Evolutionary conservation across 2,329 filamentous ascomycete species (phyloP), one percentile per base, ranked within the genome.

Genomic region (Colletotrichum tanaceti): DNA sequence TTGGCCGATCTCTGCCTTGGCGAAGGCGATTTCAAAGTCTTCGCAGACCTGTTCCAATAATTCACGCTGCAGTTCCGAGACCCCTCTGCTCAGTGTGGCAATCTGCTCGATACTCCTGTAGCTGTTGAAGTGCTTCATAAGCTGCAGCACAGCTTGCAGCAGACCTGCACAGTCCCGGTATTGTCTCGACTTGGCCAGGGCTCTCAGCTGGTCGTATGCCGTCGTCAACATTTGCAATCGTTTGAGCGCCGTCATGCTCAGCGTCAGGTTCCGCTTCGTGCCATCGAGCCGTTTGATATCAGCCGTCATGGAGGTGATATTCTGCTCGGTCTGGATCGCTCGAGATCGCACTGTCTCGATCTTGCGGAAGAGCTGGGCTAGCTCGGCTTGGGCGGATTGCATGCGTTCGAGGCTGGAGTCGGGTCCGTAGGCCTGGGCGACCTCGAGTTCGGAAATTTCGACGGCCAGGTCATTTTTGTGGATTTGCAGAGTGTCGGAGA

Each of bases 81-180:
- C 96, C 74, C 97, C 97, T 59, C 93, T 90, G 77, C 93, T 97
- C 71, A 99, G 85, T 0, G 92, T 92, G 35, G 96, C 96, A 77
- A 99, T 98, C 85, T 99, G 96, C 77, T 98, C 95, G 74, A 99
- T 98, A 74, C 94, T 97, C 68, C 96, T 87, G 79, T 98, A 99
- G 79, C 93, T 97, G 82, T 97, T 97, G 68, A 99, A 99, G 81
- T 99, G 94, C 73, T 93, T 93, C 92, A 98, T 98, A 53, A 99
- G 89, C 86, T 99, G 96, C 67, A 99, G 88, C 39, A 99, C 96
- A 11, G 96, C 96, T 82, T 97, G 93, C 65, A 99, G 84, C 68
- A 99, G 85, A 74, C 97, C 94, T 18, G 95, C 94, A 77, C 96
- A 98, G 78, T 99, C 96, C 72, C 93, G 87, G 79, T 99, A 99